Conservation (phyloP, 164 flowering plant species). For the Vitis labrusca region DNA sequence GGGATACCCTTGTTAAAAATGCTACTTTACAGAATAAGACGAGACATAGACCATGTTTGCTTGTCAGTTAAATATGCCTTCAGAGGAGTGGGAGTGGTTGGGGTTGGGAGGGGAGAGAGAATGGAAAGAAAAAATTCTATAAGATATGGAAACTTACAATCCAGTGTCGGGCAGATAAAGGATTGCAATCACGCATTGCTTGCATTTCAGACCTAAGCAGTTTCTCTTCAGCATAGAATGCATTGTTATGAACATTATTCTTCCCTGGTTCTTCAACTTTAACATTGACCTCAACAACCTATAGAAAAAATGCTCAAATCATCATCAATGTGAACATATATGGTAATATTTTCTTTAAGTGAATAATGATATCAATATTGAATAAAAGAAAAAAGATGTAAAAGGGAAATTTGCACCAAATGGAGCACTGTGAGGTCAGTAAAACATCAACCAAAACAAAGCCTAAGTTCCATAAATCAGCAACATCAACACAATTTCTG, state of each 20-base stretch:
- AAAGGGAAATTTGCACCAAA: neutral
- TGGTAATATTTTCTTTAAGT: too few species aligned
- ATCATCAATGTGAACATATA: too few species aligned
- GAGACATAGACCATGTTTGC: too few species aligned
- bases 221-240: slow-evolving; percentile 89
- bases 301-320: neutral
- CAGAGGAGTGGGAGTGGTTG: neutral
- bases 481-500: too few species aligned
- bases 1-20: too few species aligned
- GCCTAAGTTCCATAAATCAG: too few species aligned
- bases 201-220: slow-evolving; percentile 73
- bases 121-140: neutral
- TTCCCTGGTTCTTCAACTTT: slow-evolving; percentile 92
- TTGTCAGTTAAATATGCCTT: neutral
- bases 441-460: neutral
- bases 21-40: too few species aligned
- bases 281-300: slow-evolving; percentile 90
- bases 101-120: neutral
- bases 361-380: too few species aligned
- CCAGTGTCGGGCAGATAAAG: slow-evolving; percentile 92
- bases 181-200: slow-evolving; percentile 93
- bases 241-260: slow-evolving; percentile 83
- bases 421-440: neutral
- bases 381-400: too few species aligned
- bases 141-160: slow-evolving; percentile 55